A percentile compares a stretch with the other conserved stretches of the same genome.
These are phyloP conservation scores for Porcisia deanei DNA, from an alignment of 208 protist species.

Conservation along the genomic window DNA sequence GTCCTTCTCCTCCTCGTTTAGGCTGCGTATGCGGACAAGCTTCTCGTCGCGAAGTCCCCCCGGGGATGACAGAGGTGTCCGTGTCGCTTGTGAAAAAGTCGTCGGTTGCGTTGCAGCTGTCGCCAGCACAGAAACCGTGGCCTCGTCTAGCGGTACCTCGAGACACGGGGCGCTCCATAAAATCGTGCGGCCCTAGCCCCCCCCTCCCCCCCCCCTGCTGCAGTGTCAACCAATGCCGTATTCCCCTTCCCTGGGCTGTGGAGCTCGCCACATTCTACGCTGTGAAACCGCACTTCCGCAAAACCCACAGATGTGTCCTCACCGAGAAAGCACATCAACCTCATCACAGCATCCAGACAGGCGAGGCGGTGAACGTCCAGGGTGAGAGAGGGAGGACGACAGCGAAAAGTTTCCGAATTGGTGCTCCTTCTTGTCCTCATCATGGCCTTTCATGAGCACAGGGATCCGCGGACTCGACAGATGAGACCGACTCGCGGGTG, in stretches of 20 bases:
- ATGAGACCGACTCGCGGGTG: not conserved
- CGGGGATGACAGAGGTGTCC: not conserved
- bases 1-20: constrained; percentile 29
- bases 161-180: not conserved
- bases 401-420: not conserved
- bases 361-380: not conserved
- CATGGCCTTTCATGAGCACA: not conserved
- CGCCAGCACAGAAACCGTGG: not conserved
- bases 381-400: not conserved
- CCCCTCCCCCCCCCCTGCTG: not conserved
- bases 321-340: not conserved
- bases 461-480: constrained; percentile 3
- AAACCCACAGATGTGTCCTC: not conserved
- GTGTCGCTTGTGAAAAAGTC: not conserved
- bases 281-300: not conserved
- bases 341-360: not conserved
- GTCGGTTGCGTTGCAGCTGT: not conserved
- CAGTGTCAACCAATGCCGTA: not conserved
- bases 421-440: not conserved
- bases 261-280: not conserved
- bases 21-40: not conserved
- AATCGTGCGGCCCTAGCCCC: not conserved
- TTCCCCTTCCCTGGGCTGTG: not conserved
- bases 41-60: not conserved
- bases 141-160: not conserved